These are phyloP conservation scores for Emergomyces pasteurianus DNA, from an alignment of 2,329 filamentous ascomycete genomes.

Conservation along the genomic window DNA sequence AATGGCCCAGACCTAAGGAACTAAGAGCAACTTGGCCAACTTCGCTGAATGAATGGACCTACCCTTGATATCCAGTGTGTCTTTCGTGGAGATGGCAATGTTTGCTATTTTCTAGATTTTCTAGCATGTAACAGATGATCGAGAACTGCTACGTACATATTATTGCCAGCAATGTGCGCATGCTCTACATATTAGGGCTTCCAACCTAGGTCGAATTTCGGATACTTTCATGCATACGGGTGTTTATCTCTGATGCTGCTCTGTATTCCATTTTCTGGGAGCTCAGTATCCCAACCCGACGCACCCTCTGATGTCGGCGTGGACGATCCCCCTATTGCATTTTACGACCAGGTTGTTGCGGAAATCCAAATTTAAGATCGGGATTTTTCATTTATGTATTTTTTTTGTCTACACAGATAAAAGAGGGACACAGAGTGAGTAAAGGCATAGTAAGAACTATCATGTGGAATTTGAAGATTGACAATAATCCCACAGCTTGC, in stretches of 20 bases:
- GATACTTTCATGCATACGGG: neutral
- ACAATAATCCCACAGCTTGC: neutral
- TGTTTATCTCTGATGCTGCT: neutral
- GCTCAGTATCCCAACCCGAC: neutral
- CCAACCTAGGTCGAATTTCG: neutral
- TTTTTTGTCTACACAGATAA: neutral
- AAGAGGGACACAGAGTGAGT: neutral
- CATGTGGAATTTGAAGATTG: neutral
- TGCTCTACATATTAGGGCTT: neutral
- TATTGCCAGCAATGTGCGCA: neutral
- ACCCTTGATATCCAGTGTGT: neutral
- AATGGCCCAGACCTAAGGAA: neutral
- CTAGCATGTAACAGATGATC: neutral
- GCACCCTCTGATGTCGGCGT: neutral
- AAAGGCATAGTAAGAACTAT: neutral
- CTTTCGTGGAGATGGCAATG: neutral
- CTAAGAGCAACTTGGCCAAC: neutral
- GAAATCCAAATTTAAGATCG: neutral
- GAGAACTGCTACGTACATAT: neutral
- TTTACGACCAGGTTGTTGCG: neutral
- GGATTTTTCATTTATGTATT: too few relatives aligned
- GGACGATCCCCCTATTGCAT: neutral
- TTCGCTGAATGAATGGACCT: neutral
- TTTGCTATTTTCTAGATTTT: too few relatives aligned
- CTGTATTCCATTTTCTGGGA: neutral